Percentiles rank a stretch among this genome's conserved stretches.
Conservation (phyloP, 176 grass and related monocot genomes). For the Rhipidocladum racemiflorum region DNA sequence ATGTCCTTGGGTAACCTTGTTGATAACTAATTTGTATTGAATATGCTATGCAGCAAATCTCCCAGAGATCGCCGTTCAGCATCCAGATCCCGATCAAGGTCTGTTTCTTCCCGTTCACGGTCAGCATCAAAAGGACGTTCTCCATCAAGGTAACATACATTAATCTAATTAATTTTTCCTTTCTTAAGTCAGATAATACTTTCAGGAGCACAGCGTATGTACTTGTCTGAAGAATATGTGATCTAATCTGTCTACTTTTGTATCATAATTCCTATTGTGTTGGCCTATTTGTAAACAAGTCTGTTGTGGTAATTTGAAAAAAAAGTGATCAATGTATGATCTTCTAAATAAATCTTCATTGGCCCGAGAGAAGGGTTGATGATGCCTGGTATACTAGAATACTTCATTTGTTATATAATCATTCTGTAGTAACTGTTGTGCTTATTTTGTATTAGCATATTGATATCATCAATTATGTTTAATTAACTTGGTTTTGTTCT, state of each 20-base stretch:
- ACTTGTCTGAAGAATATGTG: not conserved
- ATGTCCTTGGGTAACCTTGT: conserved; percentile 1
- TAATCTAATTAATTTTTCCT: not conserved
- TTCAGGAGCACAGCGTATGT: not conserved
- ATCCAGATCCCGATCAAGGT: conserved; percentile 45
- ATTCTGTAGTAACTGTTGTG: not conserved
- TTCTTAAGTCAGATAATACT: not conserved
- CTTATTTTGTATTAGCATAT: not conserved
- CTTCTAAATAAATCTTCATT: not conserved
- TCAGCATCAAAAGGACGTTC: conserved; percentile 48
- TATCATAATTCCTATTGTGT: not conserved
- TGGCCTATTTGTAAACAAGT: not conserved
- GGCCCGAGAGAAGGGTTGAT: not conserved
- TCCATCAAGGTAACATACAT: conserved; percentile 44
- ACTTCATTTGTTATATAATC: not conserved
- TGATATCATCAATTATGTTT: not conserved
- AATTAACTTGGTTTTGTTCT: not conserved
- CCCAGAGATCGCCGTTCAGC: conserved; percentile 38
- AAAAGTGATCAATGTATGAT: not conserved
- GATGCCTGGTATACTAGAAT: no score
- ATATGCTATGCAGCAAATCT: conserved; percentile 53
- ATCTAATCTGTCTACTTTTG: not conserved
- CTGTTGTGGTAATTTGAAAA: conserved; percentile 12
- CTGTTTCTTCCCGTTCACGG: conserved; percentile 42
- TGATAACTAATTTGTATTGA: not conserved